Base-by-base conservation (phyloP, 257 asterid genomes). In the Solanum microdontum region DNA sequence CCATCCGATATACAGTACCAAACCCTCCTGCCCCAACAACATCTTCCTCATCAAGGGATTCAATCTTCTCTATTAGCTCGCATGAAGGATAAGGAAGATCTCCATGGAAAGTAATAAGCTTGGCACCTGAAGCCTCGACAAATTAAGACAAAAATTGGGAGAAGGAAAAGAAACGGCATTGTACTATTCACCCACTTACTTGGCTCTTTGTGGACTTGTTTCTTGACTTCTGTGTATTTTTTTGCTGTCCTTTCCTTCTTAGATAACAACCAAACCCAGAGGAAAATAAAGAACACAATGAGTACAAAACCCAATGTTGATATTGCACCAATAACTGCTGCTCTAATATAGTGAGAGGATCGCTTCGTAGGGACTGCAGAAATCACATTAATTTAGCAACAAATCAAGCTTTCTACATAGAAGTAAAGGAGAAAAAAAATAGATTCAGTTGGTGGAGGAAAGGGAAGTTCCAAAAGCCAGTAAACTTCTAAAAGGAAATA, bases 1-100 rank as follows among this genome's bases (percentile, higher is more conserved):
- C 99, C 99, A 97, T 97, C 87, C 98, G 93, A 48, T 95, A 97
- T 3, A 97, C 99, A 3, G 99, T 97, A n/a, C 99, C 99, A 3
- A 94, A 97, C 21, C 99, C 99, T 82, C 99, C 99, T 13, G 99
- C 96, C 26, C 99, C 99, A 11, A 97, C 99, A 14, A 97, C 88
- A 86, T 97, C 98, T 87, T 95, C 99, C 84, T 93, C 99, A 11
- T 93, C 91, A 30, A 97, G 97, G 70, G 99, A 93, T 90, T 97
- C 99, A 21, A 97, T 96, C 85, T 97, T 97, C 87, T 97, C 99
- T 14, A 97, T 95, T n/a, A 97, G 97, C 92, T 97, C 99, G 17
- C 92, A 93, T 6, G 99, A 97, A 24, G 99, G 93, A 91, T 97
- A 97, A 8, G 99, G 99, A 88, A 97, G 99, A 91, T 97, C 99